Evolutionary conservation across 495 filamentous ascomycete species (phyloP).

Genomic region (Thermochaetoides thermophila): DNA sequence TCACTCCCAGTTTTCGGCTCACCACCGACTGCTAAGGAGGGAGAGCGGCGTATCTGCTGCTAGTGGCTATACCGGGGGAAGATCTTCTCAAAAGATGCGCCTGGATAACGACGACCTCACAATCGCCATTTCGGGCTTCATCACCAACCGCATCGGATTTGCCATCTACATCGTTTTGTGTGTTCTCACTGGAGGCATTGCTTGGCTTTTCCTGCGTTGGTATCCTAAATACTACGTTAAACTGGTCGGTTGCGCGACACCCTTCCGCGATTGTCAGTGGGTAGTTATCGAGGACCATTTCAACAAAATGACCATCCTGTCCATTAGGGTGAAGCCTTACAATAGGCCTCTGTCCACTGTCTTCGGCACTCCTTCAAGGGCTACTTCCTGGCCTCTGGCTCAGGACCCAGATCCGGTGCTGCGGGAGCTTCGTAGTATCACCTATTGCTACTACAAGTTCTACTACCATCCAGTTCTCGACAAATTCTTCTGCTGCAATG

Average conservation of each 20-base stretch:
- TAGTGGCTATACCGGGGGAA: constrained; percentile 42
- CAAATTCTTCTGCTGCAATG: constrained; percentile 69
- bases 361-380: constrained; percentile 52
- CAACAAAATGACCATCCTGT: constrained; percentile 68
- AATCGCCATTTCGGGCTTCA: constrained; percentile 82
- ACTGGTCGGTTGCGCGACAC: constrained; percentile 50
- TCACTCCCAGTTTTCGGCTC: constrained; percentile 42
- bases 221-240: constrained; percentile 72
- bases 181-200: constrained; percentile 55
- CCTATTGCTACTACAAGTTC: constrained; percentile 89
- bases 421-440: constrained; percentile 51
- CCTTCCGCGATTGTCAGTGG: constrained; percentile 67
- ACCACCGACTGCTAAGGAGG: constrained; percentile 55
- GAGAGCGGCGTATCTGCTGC: constrained; percentile 45
- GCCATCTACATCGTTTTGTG: constrained; percentile 55
- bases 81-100: constrained; percentile 75
- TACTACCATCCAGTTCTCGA: constrained; percentile 80
- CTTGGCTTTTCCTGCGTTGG: constrained; percentile 78
- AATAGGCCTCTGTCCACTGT: constrained; percentile 74
- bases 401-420: constrained; percentile 80
- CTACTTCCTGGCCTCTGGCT: constrained; percentile 42
- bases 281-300: constrained; percentile 95
- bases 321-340: constrained; percentile 51
- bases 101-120: constrained; percentile 88
- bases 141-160: constrained; percentile 53